These are phyloP conservation scores for Tephrocybe sp. DNA, from an alignment of 768 basidiomycete species.

Conservation along the genomic window DNA sequence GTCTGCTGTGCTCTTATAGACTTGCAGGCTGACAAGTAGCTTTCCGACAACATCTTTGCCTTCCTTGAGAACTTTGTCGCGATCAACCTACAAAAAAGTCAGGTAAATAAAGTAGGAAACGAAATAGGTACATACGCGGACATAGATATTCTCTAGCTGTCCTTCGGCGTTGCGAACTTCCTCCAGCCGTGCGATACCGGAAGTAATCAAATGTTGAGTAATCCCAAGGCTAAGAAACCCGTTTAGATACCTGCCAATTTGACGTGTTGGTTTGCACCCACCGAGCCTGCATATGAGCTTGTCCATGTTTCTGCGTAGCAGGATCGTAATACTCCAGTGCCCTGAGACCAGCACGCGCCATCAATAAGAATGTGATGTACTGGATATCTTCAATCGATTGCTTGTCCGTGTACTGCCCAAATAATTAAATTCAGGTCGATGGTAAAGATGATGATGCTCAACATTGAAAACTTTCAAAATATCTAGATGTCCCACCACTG, in stretches of 20 bases:
- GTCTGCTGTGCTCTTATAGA: slow-evolving; percentile 84
- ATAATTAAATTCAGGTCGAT: neutral
- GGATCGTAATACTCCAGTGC: slow-evolving; percentile 86
- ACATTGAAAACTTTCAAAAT: slow-evolving; percentile 83
- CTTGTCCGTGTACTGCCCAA: slow-evolving; percentile 56
- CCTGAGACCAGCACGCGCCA: slow-evolving; percentile 81
- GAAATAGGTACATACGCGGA: slow-evolving; percentile 45
- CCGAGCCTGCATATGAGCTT: slow-evolving; percentile 91
- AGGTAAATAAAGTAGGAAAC: neutral
- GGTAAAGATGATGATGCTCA: slow-evolving; percentile 20
- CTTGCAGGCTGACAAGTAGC: slow-evolving; percentile 77
- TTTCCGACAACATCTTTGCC: slow-evolving; percentile 70
- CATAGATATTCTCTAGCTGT: slow-evolving; percentile 63
- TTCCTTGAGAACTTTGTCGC: slow-evolving; percentile 57
- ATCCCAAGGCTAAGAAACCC: slow-evolving; percentile 64
- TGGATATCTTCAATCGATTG: slow-evolving; percentile 76
- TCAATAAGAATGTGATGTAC: slow-evolving; percentile 76
- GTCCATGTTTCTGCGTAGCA: slow-evolving; percentile 75
- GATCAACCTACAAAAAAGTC: slow-evolving; percentile 56
- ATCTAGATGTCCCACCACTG: slow-evolving; percentile 71
- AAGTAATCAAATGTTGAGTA: slow-evolving; percentile 71
- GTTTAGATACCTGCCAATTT: neutral
- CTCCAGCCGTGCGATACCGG: slow-evolving; percentile 68
- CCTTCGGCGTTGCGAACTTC: slow-evolving; percentile 59
- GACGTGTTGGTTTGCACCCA: slow-evolving; percentile 25